A percentile compares a stretch with the other conserved stretches of the same genome.
Evolutionary conservation across 2,329 filamentous ascomycete species (phyloP).

Genomic region (Meredithiella fracta): DNA sequence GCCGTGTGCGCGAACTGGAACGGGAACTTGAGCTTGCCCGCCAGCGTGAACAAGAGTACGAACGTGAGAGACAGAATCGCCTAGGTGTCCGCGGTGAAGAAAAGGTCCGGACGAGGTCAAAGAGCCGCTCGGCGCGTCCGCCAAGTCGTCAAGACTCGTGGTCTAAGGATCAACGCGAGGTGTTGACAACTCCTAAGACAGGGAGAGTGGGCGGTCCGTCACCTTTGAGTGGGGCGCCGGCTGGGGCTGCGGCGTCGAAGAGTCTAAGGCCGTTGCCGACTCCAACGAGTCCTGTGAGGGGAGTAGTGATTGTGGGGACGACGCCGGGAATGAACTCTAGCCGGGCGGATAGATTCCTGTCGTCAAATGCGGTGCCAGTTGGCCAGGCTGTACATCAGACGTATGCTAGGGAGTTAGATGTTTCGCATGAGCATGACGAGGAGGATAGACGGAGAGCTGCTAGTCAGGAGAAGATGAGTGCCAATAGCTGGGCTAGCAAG

Average conservation of each 20-base stretch:
- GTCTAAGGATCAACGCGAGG: constrained; percentile 47
- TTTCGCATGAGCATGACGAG: constrained; percentile 42
- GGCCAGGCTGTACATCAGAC: constrained; percentile 34
- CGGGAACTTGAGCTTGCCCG: constrained; percentile 47
- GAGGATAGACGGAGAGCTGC: constrained; percentile 45
- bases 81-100: constrained; percentile 19
- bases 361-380: constrained; percentile 25
- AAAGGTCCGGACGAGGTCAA: constrained; percentile 24
- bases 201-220: constrained; percentile 6
- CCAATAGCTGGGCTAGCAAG: constrained; percentile 47
- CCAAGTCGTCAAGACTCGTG: constrained; percentile 47
- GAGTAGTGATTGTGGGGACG: constrained; percentile 15
- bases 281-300: constrained; percentile 23
- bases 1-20: constrained; percentile 67
- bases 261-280: constrained; percentile 31
- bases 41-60: constrained; percentile 45
- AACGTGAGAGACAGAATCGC: constrained; percentile 38
- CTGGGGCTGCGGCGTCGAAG: constrained; percentile 21
- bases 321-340: constrained; percentile 19
- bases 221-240: constrained; percentile 26
- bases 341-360: constrained; percentile 42
- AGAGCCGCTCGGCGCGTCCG: constrained; percentile 25
- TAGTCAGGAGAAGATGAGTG: constrained; percentile 44
- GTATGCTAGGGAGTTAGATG: constrained; percentile 38
- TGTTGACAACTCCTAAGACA: constrained; percentile 29